These are phyloP conservation scores for Diversispora eburnea DNA, from an alignment of 192 early-diverging fungal species.

Conservation along the genomic window DNA sequence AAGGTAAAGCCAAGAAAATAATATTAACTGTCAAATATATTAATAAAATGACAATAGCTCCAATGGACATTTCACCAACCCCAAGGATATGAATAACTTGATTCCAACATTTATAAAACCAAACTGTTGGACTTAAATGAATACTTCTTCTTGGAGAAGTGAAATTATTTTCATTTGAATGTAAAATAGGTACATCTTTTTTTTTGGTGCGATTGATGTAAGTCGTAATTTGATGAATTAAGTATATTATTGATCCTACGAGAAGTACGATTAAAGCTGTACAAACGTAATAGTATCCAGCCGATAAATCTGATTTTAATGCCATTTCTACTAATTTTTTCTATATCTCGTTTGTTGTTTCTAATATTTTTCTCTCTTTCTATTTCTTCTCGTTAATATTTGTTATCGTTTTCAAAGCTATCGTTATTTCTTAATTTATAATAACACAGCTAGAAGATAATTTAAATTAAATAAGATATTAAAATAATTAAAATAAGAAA, in stretches of 20 bases:
- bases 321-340: neutral
- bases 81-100: neutral
- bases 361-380: too few relatives aligned
- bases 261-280: neutral
- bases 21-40: neutral
- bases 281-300: constrained; percentile 1
- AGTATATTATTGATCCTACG: constrained; percentile 5
- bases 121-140: constrained; percentile 1
- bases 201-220: neutral
- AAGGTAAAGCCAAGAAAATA: neutral
- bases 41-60: neutral
- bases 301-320: neutral
- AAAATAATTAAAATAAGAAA: too few relatives aligned
- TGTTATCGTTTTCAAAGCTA: too few relatives aligned
- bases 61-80: constrained; percentile 6
- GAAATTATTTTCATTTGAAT: neutral
- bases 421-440: too few relatives aligned
- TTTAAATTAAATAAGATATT: too few relatives aligned
- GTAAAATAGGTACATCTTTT: neutral
- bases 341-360: too few relatives aligned
- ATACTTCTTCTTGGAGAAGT: neutral
- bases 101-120: constrained; percentile 12
- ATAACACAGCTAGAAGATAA: too few relatives aligned
- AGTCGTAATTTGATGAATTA: neutral
- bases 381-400: too few relatives aligned